A percentile compares a stretch with the other conserved stretches of the same genome.
phyloP scores from a whole-genome alignment of 495 filamentous ascomycete genomes.

The Patellaria atrata region DNA sequence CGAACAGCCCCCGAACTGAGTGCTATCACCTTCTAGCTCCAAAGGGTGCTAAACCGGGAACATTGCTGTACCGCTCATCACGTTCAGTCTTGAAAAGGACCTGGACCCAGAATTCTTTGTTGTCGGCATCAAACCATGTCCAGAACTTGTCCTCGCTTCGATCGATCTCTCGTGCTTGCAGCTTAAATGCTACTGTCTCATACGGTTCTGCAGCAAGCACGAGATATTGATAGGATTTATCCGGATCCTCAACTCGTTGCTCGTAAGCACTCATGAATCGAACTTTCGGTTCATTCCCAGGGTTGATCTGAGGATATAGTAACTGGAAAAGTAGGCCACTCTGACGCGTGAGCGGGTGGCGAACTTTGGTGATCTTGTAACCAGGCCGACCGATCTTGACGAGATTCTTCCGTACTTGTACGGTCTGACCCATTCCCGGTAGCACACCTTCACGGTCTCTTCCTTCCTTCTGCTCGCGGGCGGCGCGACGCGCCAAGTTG shows the following conservation, averaged over 20 bases:
- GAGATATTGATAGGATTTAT: constrained; percentile 87
- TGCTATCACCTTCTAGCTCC: constrained; percentile 16
- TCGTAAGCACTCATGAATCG: constrained; percentile 96
- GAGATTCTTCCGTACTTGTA: constrained; percentile 61
- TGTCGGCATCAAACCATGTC: constrained; percentile 90
- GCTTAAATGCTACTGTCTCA: constrained; percentile 91
- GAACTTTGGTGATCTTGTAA: constrained; percentile 94
- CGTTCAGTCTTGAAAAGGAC: constrained; percentile 98
- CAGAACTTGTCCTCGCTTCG: constrained; percentile 73
- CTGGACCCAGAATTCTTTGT: constrained; percentile 98
- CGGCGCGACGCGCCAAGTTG: constrained; percentile 92
- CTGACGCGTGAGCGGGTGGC: constrained; percentile 82
- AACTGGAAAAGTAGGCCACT: constrained; percentile 86
- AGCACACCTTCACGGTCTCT: constrained; percentile 49
- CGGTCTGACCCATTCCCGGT: constrained; percentile 42
- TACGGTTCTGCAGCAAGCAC: constrained; percentile 95
- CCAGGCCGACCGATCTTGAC: constrained; percentile 95
- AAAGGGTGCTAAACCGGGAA: constrained; percentile 67
- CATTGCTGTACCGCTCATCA: constrained; percentile 88
- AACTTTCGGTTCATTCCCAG: constrained; percentile 61
- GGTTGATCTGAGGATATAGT: constrained; percentile 82
- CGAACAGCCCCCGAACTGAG: no score
- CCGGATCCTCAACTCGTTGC: constrained; percentile 91
- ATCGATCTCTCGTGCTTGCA: constrained; percentile 91
- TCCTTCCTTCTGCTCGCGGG: constrained; percentile 83